Conservation (phyloP, 345 rosid species). For the Acer campestre region DNA sequence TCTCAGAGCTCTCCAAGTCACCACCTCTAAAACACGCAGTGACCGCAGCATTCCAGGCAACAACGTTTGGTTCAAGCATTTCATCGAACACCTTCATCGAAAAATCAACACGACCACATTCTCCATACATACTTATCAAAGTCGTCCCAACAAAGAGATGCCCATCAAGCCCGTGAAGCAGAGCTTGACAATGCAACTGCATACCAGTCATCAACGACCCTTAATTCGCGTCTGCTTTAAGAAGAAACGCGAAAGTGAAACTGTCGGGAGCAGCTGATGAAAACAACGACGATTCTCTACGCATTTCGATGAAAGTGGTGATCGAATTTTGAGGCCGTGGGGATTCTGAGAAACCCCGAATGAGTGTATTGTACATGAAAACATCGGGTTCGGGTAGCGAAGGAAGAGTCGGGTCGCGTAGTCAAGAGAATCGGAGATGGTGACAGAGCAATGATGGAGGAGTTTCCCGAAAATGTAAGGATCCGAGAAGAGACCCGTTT, state of each 20-base stretch:
- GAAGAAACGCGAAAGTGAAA: conserved; percentile 47
- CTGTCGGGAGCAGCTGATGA: conserved; percentile 36
- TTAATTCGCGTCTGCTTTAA: conserved; percentile 44
- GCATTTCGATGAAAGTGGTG: conserved; percentile 31
- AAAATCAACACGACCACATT: conserved; percentile 24
- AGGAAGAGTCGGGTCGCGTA: conserved; percentile 36
- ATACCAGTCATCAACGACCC: conserved; percentile 35
- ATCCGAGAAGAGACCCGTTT: conserved; percentile 34
- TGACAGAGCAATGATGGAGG: conserved; percentile 36
- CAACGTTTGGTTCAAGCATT: conserved; percentile 33
- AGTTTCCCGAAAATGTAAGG: conserved; percentile 42
- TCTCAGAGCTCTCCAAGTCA: conserved; percentile 20
- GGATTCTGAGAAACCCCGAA: conserved; percentile 46
- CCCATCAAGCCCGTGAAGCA: conserved; percentile 22
- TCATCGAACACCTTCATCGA: conserved; percentile 39
- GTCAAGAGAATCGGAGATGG: conserved; percentile 32
- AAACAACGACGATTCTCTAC: conserved; percentile 12
- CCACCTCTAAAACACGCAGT: conserved; percentile 26
- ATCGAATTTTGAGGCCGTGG: conserved; percentile 31
- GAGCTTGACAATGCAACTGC: conserved; percentile 42
- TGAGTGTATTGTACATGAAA: conserved; percentile 54
- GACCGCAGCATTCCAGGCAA: conserved; percentile 39
- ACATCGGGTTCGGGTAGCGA: conserved; percentile 36
- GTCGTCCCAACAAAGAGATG: conserved; percentile 42
- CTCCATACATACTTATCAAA: conserved; percentile 43